Evolutionary conservation across 768 basidiomycete species (phyloP).

Genomic region (Sistotremastrum niveocremeum): DNA sequence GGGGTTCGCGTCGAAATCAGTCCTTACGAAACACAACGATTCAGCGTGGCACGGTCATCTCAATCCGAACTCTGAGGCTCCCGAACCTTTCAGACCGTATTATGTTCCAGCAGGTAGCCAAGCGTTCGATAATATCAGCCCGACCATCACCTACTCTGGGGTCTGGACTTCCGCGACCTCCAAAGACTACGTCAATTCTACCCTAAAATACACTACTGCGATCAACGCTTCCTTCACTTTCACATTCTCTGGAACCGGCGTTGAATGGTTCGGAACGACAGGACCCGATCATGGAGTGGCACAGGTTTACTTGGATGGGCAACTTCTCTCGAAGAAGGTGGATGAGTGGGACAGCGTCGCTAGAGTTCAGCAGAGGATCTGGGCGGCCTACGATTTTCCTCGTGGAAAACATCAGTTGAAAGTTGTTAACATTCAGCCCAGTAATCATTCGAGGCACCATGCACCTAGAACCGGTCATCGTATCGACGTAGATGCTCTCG

Average conservation of each 20-base stretch:
- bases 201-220: conserved; percentile 36
- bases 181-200: conserved; percentile 32
- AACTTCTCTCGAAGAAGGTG: conserved; percentile 24
- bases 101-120: conserved; percentile 64
- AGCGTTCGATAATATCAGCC: conserved; percentile 57
- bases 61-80: conserved; percentile 32
- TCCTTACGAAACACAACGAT: conserved; percentile 13
- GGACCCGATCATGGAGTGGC: conserved; percentile 42
- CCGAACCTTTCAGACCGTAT: conserved; percentile 45
- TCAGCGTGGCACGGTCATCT: conserved; percentile 61
- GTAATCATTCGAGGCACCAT: too few species aligned
- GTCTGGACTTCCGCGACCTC: conserved; percentile 45
- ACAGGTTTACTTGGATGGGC: conserved; percentile 45
- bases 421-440: conserved; percentile 33
- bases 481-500: too few species aligned
- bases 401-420: conserved; percentile 46
- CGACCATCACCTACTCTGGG: conserved; percentile 48
- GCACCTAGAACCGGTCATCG: too few species aligned
- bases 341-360: conserved; percentile 26
- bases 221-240: conserved; percentile 38
- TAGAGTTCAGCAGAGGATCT: conserved; percentile 44
- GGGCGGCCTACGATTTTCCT: conserved; percentile 41
- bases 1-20: too few species aligned
- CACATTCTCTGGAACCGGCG: conserved; percentile 56
- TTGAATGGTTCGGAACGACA: conserved; percentile 65